A percentile compares a stretch with the other conserved stretches of the same genome.
Evolutionary conservation across 257 asterid species (phyloP).

Genomic region (Ehretia macrophylla): DNA sequence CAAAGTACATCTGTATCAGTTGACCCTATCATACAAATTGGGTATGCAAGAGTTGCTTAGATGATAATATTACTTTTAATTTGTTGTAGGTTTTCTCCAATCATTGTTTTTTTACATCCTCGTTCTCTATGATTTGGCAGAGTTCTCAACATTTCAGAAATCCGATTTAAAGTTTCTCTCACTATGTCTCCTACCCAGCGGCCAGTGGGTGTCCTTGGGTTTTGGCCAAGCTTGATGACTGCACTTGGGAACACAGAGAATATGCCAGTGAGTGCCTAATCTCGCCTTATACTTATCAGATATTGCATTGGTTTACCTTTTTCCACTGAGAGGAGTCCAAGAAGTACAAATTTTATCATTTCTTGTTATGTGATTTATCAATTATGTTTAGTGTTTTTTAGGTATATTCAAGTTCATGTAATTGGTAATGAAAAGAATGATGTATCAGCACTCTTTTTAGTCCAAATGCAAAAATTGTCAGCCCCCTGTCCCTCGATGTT

Average conservation of each 20-base stretch:
- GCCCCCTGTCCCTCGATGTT: too few relatives aligned
- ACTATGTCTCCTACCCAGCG: conserved; percentile 99
- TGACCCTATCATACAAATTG: conserved; percentile 91
- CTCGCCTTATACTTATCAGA: conserved; percentile 11
- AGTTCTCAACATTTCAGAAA: conserved; percentile 85
- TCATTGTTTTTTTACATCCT: neutral
- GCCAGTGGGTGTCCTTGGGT: conserved; percentile 99
- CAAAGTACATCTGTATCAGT: conserved; percentile 87
- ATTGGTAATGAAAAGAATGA: too few relatives aligned
- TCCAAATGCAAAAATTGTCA: too few relatives aligned
- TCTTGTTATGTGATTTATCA: too few relatives aligned
- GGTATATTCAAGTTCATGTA: too few relatives aligned
- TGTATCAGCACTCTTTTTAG: too few relatives aligned
- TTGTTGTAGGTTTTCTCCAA: conserved; percentile 15
- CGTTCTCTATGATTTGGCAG: conserved; percentile 45
- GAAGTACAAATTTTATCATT: too few relatives aligned
- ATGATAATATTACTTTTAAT: conserved; percentile 8
- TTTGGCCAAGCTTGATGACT: conserved; percentile 99
- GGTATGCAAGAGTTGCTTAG: conserved; percentile 42
- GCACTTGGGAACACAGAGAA: conserved; percentile 98
- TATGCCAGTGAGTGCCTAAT: conserved; percentile 76
- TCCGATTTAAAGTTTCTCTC: conserved; percentile 93
- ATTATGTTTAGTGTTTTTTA: too few relatives aligned
- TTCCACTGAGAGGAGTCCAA: neutral
- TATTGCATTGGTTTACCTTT: too few relatives aligned